phyloP scores from a whole-genome alignment of 2,329 filamentous ascomycete genomes.

The Colletotrichum noveboracense region DNA sequence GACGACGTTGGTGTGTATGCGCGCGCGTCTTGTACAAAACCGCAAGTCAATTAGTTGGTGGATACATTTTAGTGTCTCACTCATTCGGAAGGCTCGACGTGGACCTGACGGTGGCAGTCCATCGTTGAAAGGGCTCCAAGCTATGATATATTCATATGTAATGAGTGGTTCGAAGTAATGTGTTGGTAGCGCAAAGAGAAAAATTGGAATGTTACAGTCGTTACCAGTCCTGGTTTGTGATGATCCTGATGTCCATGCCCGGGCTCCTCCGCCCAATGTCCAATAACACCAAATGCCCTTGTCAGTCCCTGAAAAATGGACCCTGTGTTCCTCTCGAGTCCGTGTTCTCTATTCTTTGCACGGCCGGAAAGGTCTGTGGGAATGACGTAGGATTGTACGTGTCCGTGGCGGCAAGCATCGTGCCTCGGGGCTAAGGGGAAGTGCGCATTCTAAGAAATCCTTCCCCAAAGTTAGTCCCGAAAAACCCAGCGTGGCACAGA shows the following conservation, averaged over 20 bases:
- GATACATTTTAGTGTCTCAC: conserved; percentile 10
- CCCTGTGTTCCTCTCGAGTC: background rate
- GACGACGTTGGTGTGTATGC: background rate
- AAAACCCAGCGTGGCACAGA: background rate
- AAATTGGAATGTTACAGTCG: conserved; percentile 15
- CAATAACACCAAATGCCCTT: background rate
- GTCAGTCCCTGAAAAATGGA: background rate
- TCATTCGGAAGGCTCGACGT: conserved; percentile 9
- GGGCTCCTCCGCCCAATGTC: background rate
- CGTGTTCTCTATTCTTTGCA: background rate
- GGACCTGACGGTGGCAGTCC: conserved; percentile 9
- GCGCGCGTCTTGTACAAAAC: conserved; percentile 10
- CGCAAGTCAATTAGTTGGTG: background rate
- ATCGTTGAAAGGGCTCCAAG: background rate
- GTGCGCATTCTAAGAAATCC: background rate
- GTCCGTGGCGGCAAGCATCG: background rate
- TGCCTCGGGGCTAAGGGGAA: background rate
- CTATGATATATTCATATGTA: conserved; percentile 17
- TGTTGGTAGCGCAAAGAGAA: conserved; percentile 12
- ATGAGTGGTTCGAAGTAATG: conserved; percentile 16
- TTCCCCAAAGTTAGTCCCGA: background rate
- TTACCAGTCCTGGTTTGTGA: conserved; percentile 7
- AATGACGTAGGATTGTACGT: background rate
- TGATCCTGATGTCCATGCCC: background rate
- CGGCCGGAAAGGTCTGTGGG: background rate